phyloP scores from a whole-genome alignment of 768 basidiomycete genomes.

The Kwoniella shandongensis region DNA sequence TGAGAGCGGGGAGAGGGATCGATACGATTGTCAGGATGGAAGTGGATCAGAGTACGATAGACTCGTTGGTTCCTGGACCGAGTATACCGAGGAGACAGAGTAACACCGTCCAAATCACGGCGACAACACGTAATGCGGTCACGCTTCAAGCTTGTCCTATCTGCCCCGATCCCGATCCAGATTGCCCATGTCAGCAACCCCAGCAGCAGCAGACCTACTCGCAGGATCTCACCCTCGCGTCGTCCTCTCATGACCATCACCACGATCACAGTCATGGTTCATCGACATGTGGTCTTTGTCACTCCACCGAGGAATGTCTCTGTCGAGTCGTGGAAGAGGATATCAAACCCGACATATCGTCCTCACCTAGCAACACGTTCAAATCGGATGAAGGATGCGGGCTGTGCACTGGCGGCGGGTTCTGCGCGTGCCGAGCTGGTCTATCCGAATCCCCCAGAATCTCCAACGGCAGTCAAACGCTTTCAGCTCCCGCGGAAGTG shows the following conservation, averaged over 20 bases:
- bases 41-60: constrained; percentile 18
- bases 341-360: constrained; percentile 15
- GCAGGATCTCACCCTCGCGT: constrained; percentile 10
- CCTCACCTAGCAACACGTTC: constrained; percentile 17
- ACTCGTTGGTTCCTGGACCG: constrained; percentile 16
- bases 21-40: constrained; percentile 22
- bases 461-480: not conserved
- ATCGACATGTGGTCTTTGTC: constrained; percentile 39
- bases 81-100: constrained; percentile 5
- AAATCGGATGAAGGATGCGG: constrained; percentile 35
- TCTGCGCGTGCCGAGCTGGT: constrained; percentile 37
- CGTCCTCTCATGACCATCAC: constrained; percentile 2
- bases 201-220: not conserved
- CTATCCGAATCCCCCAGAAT: constrained; percentile 7
- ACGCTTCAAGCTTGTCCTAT: constrained; percentile 37
- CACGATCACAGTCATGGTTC: not conserved
- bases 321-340: constrained; percentile 31
- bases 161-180: constrained; percentile 48
- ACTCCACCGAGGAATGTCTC: constrained; percentile 38
- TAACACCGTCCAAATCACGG: constrained; percentile 1
- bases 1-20: constrained; percentile 8
- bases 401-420: constrained; percentile 35
- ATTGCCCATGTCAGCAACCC: constrained; percentile 46
- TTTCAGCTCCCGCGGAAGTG: not conserved
- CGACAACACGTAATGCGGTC: constrained; percentile 2